Evolutionary conservation across 2,329 filamentous ascomycete genomes (phyloP).

Genomic region (Akanthomyces lecanii): DNA sequence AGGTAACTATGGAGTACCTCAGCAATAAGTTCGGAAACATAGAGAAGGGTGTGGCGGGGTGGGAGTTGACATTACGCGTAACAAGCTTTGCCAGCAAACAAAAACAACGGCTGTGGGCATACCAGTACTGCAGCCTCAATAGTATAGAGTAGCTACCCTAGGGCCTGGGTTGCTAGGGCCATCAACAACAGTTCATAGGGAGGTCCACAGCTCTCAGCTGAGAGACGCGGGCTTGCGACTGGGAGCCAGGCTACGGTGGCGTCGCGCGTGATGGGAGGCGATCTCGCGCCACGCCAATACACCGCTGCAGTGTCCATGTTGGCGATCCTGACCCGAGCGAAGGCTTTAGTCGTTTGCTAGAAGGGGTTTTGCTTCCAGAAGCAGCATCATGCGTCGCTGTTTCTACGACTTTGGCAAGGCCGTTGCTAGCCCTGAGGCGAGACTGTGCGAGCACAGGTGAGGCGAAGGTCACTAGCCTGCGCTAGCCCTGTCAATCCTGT

Average conservation of each 20-base stretch:
- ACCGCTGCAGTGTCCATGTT: neutral
- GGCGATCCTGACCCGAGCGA: neutral
- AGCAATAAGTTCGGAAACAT: no score
- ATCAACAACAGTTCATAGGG: neutral
- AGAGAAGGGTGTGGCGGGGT: no score
- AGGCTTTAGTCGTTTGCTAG: neutral
- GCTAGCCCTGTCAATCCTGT: neutral
- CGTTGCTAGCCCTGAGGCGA: neutral
- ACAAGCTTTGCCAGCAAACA: neutral
- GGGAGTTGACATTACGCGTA: no score
- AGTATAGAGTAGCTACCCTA: no score
- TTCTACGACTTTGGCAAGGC: neutral
- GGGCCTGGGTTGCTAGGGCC: no score
- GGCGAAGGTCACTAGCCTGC: neutral
- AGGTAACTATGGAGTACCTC: no score
- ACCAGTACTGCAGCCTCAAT: no score
- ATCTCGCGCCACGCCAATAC: neutral
- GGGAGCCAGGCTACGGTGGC: neutral
- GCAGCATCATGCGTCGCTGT: neutral
- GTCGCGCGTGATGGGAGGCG: conserved; percentile 2
- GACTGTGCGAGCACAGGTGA: neutral
- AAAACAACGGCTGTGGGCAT: neutral
- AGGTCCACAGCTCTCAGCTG: neutral
- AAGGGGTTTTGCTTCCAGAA: no score
- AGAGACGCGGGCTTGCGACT: neutral